These are phyloP conservation scores for Alnus rubra DNA, from an alignment of 306 rosid genomes.

Conservation along the genomic window DNA sequence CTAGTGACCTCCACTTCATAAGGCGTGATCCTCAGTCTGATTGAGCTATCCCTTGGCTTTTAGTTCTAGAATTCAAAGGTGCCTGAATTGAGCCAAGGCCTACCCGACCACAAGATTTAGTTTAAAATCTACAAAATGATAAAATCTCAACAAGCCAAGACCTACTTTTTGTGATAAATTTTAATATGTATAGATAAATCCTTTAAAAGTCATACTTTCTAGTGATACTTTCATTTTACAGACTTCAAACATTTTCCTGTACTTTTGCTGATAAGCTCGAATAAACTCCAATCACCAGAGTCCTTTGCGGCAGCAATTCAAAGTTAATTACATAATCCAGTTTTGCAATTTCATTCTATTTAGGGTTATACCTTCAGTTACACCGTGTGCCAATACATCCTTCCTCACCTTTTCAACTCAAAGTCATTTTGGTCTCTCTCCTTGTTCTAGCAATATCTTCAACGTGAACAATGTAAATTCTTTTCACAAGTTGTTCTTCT, in stretches of 20 bases:
- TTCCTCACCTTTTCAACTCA: background rate
- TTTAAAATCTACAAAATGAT: background rate
- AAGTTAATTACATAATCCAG: background rate
- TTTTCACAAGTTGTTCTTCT: background rate
- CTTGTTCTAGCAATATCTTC: background rate
- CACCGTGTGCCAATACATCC: background rate
- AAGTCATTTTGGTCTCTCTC: background rate
- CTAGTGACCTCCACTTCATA: no score
- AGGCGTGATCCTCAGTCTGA: no score
- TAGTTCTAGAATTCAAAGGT: background rate
- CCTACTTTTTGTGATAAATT: background rate
- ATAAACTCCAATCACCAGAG: background rate
- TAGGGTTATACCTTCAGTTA: background rate
- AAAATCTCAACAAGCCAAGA: background rate
- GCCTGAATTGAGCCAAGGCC: background rate
- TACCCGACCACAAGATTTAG: background rate
- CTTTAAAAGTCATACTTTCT: background rate
- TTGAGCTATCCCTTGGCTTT: no score
- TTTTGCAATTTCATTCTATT: background rate
- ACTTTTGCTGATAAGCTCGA: background rate
- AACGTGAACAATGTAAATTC: background rate
- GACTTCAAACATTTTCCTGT: background rate
- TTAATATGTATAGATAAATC: background rate
- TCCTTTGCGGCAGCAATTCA: background rate
- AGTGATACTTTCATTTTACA: background rate